These are phyloP conservation scores for Friedmanniomyces simplex DNA, from an alignment of 495 filamentous ascomycete genomes.

Conservation along the genomic window DNA sequence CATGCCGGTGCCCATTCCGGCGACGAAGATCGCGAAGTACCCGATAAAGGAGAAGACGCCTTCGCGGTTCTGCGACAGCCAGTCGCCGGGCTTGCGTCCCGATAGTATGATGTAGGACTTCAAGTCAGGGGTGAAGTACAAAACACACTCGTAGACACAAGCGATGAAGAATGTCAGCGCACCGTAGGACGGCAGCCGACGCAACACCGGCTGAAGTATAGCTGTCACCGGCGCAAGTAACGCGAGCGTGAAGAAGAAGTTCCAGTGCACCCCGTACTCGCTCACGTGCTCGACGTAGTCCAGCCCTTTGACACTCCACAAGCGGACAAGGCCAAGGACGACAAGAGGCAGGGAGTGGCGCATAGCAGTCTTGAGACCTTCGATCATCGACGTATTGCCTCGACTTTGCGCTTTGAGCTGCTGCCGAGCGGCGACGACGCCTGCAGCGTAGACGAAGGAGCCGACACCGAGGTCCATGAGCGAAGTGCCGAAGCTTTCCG, in stretches of 20 bases:
- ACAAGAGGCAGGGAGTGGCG: constrained; percentile 78
- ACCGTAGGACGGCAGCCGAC: constrained; percentile 59
- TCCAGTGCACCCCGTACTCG: constrained; percentile 98
- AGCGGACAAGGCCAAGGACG: constrained; percentile 64
- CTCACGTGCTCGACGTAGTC: constrained; percentile 97
- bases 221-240: constrained; percentile 84
- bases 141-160: constrained; percentile 56
- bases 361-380: constrained; percentile 38
- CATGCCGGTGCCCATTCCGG: constrained; percentile 73
- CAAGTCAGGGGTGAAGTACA: constrained; percentile 60
- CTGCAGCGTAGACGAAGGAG: constrained; percentile 91
- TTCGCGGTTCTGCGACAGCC: constrained; percentile 65
- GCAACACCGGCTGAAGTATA: constrained; percentile 58
- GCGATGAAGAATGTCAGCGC: constrained; percentile 56
- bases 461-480: constrained; percentile 97
- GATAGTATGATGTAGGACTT: constrained; percentile 80
- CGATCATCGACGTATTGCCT: not conserved
- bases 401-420: constrained; percentile 54
- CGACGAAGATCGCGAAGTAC: constrained; percentile 89
- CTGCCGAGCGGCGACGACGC: constrained; percentile 83
- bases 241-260: constrained; percentile 96
- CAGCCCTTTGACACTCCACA: constrained; percentile 83
- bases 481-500: constrained; percentile 95
- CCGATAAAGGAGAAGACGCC: constrained; percentile 87
- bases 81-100: constrained; percentile 47